These are phyloP conservation scores for Kodamaea fungicola DNA, from an alignment of 1,139 yeast species.

Conservation along the genomic window DNA sequence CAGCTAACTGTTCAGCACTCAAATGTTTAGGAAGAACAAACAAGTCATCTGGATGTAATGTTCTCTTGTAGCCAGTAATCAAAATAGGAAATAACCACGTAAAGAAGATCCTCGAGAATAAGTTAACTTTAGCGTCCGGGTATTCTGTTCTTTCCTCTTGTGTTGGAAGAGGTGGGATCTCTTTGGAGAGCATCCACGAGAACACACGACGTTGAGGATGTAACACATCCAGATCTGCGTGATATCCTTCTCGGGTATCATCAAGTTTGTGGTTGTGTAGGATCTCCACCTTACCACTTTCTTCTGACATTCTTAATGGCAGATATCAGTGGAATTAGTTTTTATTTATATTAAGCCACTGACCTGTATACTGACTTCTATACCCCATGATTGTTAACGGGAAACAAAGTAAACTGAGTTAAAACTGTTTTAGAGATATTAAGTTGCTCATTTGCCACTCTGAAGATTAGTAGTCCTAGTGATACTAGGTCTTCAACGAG, in stretches of 20 bases:
- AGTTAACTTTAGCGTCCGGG: constrained; percentile 30
- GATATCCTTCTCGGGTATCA: background rate
- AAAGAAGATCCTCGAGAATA: constrained; percentile 39
- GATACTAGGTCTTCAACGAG: too few species aligned
- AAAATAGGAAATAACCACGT: constrained; percentile 50
- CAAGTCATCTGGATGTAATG: constrained; percentile 45
- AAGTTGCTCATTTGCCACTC: too few species aligned
- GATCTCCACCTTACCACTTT: too few species aligned
- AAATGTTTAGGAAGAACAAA: constrained; percentile 32
- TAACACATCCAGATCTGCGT: background rate
- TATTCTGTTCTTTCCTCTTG: constrained; percentile 47
- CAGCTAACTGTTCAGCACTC: constrained; percentile 33
- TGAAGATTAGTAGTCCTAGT: too few species aligned
- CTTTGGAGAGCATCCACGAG: constrained; percentile 12
- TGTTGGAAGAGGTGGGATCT: constrained; percentile 48
- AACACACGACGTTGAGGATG: constrained; percentile 14
- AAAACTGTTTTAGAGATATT: too few species aligned
- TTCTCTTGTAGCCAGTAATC: constrained; percentile 47
- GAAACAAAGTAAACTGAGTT: too few species aligned
- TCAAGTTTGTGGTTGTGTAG: background rate
- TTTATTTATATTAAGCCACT: too few species aligned
- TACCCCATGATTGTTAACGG: too few species aligned
- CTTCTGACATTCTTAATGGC: too few species aligned
- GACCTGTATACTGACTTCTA: too few species aligned
- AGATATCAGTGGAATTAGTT: too few species aligned